Base-by-base conservation (phyloP, 108 stramenopile species). In the Cyclotella baltica region DNA sequence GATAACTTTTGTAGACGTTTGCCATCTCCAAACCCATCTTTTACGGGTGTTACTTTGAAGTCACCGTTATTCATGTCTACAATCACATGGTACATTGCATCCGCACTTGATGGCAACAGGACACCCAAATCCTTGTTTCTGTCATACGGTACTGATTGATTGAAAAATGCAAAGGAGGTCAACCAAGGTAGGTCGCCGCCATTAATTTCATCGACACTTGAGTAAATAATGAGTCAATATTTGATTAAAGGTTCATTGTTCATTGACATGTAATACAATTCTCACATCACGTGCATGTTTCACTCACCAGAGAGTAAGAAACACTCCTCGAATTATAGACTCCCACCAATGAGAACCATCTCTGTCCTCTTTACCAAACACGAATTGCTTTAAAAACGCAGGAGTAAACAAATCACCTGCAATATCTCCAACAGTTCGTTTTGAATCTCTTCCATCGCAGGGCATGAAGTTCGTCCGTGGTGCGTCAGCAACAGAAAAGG, bases 81-180 rank as follows among this genome's bases (percentile, higher is more conserved):
- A 25, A 51, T 8, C 31, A 69, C 33, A 34, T 52, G 23, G 28
- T 69, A 22, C 16, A 69, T 13, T 20, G 5, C 4, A 9, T 52
- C 33, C 27, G 68, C 68, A 46, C 50, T 52, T 13, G 68, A 69
- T 69, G 23, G 50, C 68, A 38, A 18, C 68, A 69, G 10, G 5
- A 22, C 28, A 23, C 68, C 68, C 31, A 6, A n/a, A 5, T n/a
- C 66, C 5, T n/a, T 34, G n/a, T n/a, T 25, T 69, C 31, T 69
- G 3, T 34, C 30, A 29, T 52, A 30, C 50, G 33, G 28, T 3
- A 4, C 23, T 25, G 31, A 48, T 20, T 69, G n/a, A 28, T 69
- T 23, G n/a, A 69, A 35, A 15, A 33, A 25, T 18, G 48, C 68
- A 69, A 69, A 69, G 48, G 68, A 69, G 9, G 68, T 48, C 18